phyloP scores from a whole-genome alignment of 2,329 filamentous ascomycete species.

The Pestalotiopsis sp. region DNA sequence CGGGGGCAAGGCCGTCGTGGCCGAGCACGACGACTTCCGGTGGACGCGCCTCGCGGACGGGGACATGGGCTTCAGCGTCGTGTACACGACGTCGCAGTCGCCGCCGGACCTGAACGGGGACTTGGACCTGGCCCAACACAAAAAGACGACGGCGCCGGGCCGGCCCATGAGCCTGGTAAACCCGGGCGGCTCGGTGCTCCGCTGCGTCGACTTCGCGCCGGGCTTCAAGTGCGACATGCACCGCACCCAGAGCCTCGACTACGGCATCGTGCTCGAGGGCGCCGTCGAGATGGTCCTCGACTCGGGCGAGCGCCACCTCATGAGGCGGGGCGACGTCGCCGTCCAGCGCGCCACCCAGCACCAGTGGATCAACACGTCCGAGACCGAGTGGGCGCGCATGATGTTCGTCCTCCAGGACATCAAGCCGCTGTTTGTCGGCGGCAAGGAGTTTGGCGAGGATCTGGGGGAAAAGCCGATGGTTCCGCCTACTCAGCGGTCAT shows the following conservation, averaged over 20 bases:
- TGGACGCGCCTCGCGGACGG: constrained; percentile 34
- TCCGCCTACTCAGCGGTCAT: constrained; percentile 19
- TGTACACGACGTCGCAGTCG: constrained; percentile 44
- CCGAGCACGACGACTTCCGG: constrained; percentile 28
- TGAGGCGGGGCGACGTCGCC: constrained; percentile 56
- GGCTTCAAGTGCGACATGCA: constrained; percentile 49
- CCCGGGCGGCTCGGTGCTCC: constrained; percentile 37
- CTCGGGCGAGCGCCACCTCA: constrained; percentile 47
- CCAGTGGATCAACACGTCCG: constrained; percentile 52
- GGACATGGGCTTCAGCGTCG: constrained; percentile 40
- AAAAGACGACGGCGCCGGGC: constrained; percentile 34
- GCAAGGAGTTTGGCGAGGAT: constrained; percentile 30
- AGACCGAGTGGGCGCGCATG: constrained; percentile 50
- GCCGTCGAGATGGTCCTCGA: constrained; percentile 54
- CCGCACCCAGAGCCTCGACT: constrained; percentile 56
- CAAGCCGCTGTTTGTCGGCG: constrained; percentile 28
- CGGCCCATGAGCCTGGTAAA: constrained; percentile 39
- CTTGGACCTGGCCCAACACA: constrained; percentile 42
- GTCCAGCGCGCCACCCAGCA: constrained; percentile 60
- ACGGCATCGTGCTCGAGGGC: constrained; percentile 57
- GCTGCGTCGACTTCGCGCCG: constrained; percentile 52
- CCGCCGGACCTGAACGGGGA: constrained; percentile 42
- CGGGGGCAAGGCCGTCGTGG: constrained; percentile 37
- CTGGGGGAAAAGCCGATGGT: constrained; percentile 27
- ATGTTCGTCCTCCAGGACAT: constrained; percentile 44